Evolutionary conservation across 2,329 filamentous ascomycete species (phyloP), one percentile per base, ranked within the genome.

Genomic region (Aspergillus phoenicis): DNA sequence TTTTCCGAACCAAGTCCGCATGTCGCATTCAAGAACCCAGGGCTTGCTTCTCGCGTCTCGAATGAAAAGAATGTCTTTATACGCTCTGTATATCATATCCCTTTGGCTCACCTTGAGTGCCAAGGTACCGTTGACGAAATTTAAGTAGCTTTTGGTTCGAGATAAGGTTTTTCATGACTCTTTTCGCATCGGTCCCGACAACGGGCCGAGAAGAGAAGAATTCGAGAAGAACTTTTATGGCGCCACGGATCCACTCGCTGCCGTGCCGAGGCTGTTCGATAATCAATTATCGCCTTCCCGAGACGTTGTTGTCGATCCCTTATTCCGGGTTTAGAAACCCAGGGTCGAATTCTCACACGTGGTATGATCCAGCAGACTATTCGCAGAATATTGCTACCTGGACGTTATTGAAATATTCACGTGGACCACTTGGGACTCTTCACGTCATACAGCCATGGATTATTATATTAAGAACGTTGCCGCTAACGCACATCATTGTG

Each of bases 151-250:
- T 45, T 20, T 24, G 41, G 41, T 24, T 45, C 20, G 20, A 28
- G 47, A 51, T 51, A 51, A 51, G 47, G 47, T 33, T 51, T 33
- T 49, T 36, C 11, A 36, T 36, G 33, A 36, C 33, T 36, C 33
- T 49, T 20, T 30, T n/a, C 6, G 26, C 28, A 30, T 20, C 47
- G 47, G 47, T 4, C n/a, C 47, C 47, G 47, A 51, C 47, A 33
- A 51, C 47, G 47, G 47, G 47, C 47, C 47, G 47, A 30, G 26
- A 51, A 51, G 26, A 51, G 26, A 51, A 51, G 26, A 51, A 51
- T 51, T 51, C 47, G 47, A 51, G 47, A 51, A 51, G 47, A 4
- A 0, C 11, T 28, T 11, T 33, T 24, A 17, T 28, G 47, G 47
- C 26, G 47, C 26, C 8, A 17, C 26, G 26, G 47, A 51, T 51